Percentiles rank a stretch among this genome's conserved stretches.
Evolutionary conservation across 495 filamentous ascomycete species (phyloP).

Genomic region (Aspergillus affinis): DNA sequence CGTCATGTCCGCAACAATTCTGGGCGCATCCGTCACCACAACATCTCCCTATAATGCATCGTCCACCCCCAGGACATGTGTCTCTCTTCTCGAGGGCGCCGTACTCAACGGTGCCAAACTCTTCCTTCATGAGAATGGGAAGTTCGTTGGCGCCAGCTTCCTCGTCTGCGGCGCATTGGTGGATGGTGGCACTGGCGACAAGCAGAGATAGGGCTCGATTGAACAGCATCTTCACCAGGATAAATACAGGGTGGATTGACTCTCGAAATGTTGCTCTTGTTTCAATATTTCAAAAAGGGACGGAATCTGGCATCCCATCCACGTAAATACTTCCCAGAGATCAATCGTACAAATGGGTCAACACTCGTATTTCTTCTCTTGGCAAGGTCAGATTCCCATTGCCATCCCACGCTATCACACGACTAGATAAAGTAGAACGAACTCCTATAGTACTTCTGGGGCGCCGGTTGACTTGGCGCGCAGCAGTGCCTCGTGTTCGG

Average conservation of each 20-base stretch:
- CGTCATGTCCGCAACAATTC: constrained; percentile 11
- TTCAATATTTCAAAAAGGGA: too few species aligned
- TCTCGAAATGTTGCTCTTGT: too few species aligned
- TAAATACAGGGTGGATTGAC: too few species aligned
- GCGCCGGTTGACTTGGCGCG: neutral
- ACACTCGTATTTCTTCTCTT: neutral
- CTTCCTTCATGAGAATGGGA: neutral
- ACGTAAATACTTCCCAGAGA: neutral
- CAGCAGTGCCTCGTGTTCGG: neutral
- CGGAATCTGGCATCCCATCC: neutral
- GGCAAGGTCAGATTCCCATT: neutral
- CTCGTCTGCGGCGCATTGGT: neutral
- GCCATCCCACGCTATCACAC: neutral
- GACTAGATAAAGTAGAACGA: neutral
- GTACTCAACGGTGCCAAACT: neutral
- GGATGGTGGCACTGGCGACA: neutral
- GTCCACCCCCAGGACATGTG: neutral
- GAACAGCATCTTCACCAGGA: neutral
- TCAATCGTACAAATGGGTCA: neutral
- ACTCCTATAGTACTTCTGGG: neutral
- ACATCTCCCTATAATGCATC: constrained; percentile 3
- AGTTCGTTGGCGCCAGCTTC: neutral
- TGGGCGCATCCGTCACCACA: constrained; percentile 6
- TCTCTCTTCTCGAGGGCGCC: constrained; percentile 1
- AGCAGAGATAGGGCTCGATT: neutral